Base-by-base conservation (phyloP, 306 rosid genomes). In the Clitoria ternatea region DNA sequence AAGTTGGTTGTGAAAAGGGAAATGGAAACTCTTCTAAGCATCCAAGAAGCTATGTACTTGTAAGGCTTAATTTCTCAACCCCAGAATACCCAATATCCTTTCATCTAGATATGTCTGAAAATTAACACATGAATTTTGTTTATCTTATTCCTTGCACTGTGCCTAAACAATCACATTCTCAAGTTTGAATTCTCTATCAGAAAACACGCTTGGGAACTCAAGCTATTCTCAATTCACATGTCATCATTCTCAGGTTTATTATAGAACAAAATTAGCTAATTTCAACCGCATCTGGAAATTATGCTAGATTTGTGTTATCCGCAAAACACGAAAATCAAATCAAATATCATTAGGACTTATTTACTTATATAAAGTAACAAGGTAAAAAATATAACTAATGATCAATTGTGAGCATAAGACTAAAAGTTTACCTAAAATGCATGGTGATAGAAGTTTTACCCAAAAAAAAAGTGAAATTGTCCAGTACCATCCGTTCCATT, bases 381-480 rank as follows among this genome's bases (percentile, higher is more conserved):
- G 23, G 27, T 18, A 26, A 6, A 5, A 22, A 26, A 57, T 26
- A 33, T 9, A 44, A 60, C 39, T 35, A 22, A 37, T 22, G 69
- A 33, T 44, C 29, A 59, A 59, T 68, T 23, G 42, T 59, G 56
- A 45, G 27, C 62, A 35, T 29, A 5, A 49, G 48, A 4, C 23
- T 70, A 69, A 4, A 72, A 62, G 44, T 62, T 70, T 61, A 61
- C 43, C 15, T 32, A 18, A 62, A 63, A 61, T 77, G 72, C 73
- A 62, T 52, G 77, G 62, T 70, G n/a, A 30, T 40, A 32, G 22
- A 42, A 20, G 60, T 42, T 61, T 70, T 43, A 32, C 44, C 77
- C n/a, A n/a, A 24, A 7, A 42, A 77, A 60, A 52, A 14, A 30
- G 9, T 61, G 61, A 61, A 20, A 4, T 5, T 32, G 23, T 54